Conservation (phyloP, 2,329 filamentous ascomycete genomes). For the Penicillium polonicum region DNA sequence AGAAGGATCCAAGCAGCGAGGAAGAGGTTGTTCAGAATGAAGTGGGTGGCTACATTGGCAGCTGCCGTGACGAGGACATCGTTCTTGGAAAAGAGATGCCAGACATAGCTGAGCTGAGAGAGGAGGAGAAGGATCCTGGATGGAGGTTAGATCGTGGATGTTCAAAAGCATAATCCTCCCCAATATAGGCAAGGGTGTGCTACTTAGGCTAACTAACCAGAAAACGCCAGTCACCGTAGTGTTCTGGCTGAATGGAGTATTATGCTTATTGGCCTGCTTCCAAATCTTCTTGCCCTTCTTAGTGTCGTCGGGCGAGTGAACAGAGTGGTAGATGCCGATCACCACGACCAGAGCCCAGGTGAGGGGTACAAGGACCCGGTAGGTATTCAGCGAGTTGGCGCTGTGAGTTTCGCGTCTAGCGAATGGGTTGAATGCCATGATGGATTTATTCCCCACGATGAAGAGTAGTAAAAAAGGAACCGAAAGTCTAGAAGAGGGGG, state of each 20-base stretch:
- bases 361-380: constrained; percentile 72
- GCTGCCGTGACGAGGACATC: constrained; percentile 64
- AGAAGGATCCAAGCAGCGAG: constrained; percentile 80
- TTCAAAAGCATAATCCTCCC: neutral
- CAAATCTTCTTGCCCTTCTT: constrained; percentile 65
- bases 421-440: constrained; percentile 65
- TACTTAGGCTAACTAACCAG: constrained; percentile 56
- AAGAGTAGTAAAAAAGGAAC: neutral
- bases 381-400: constrained; percentile 61
- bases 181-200: neutral
- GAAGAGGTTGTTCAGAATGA: constrained; percentile 81
- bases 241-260: constrained; percentile 75
- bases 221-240: constrained; percentile 65
- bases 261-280: constrained; percentile 66
- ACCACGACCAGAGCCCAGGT: constrained; percentile 74
- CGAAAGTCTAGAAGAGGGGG: neutral
- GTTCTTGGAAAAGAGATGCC: constrained; percentile 70
- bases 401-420: constrained; percentile 66
- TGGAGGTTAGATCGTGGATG: neutral
- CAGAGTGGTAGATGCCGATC: constrained; percentile 71
- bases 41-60: constrained; percentile 77
- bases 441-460: neutral
- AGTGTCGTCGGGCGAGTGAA: constrained; percentile 64
- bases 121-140: constrained; percentile 69
- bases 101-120: constrained; percentile 72